These are phyloP conservation scores for Clarkia xantiana DNA, from an alignment of 345 rosid genomes.

Conservation along the genomic window DNA sequence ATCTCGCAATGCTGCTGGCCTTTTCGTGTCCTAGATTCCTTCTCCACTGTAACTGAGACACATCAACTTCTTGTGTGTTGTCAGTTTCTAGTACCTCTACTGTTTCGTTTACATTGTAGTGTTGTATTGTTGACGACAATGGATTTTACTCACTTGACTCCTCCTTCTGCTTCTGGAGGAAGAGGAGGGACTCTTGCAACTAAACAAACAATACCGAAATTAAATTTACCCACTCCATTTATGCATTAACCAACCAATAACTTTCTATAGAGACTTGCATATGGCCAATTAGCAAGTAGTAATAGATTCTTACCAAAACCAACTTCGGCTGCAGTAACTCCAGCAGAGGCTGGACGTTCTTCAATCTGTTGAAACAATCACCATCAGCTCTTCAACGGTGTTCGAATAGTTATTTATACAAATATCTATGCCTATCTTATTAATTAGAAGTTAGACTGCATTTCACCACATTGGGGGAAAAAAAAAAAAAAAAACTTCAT, in stretches of 20 bases:
- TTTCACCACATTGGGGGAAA: neutral
- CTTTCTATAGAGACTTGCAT: too few relatives aligned
- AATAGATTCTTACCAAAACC: conserved; percentile 34
- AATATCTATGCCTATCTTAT: too few relatives aligned
- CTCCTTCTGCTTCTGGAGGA: conserved; percentile 13
- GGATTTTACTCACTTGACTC: conserved; percentile 17
- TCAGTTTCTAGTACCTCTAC: conserved; percentile 21
- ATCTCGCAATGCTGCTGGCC: conserved; percentile 30
- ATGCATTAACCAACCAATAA: too few relatives aligned
- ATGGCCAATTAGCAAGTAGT: neutral
- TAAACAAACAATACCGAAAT: conserved; percentile 7
- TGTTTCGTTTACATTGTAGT: conserved; percentile 39
- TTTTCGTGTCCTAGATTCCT: conserved; percentile 13
- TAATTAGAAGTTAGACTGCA: too few relatives aligned
- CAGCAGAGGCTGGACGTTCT: conserved; percentile 35
- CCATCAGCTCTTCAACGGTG: neutral
- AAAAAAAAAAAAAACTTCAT: too few relatives aligned
- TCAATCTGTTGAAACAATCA: conserved; percentile 20
- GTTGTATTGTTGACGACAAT: conserved; percentile 12
- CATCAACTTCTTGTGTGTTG: conserved; percentile 25
- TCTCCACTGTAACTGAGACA: conserved; percentile 34
- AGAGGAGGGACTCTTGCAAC: conserved; percentile 43
- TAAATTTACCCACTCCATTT: too few relatives aligned
- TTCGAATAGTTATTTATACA: too few relatives aligned
- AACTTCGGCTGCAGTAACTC: conserved; percentile 47